Percentiles rank a stretch among this genome's conserved stretches.
Conservation (phyloP, 2,329 filamentous ascomycete species). For the Fusarium piperis region DNA sequence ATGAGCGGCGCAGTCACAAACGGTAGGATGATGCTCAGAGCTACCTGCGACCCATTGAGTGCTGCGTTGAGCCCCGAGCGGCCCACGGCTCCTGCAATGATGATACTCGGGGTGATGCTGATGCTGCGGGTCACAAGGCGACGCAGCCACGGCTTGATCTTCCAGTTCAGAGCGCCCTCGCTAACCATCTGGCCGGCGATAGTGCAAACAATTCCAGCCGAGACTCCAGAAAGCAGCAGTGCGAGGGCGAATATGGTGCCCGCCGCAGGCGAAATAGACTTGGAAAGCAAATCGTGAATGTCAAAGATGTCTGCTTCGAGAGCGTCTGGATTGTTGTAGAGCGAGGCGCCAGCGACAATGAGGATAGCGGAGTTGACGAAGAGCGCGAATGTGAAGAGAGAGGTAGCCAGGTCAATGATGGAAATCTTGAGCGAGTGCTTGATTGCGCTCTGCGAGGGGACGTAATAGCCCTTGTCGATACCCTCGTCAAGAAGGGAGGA, state of each 20-base stretch:
- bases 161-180: constrained; percentile 83
- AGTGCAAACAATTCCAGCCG: constrained; percentile 87
- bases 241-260: constrained; percentile 88
- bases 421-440: constrained; percentile 78
- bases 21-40: constrained; percentile 79
- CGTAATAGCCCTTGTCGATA: constrained; percentile 67
- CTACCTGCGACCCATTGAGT: constrained; percentile 81
- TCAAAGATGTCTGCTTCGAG: constrained; percentile 81
- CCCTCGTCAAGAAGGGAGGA: not conserved
- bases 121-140: constrained; percentile 81
- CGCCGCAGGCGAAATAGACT: constrained; percentile 76
- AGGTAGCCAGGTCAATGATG: constrained; percentile 74
- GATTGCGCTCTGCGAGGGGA: constrained; percentile 78
- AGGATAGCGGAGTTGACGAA: constrained; percentile 87
- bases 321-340: constrained; percentile 71
- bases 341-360: constrained; percentile 81
- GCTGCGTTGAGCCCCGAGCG: constrained; percentile 75
- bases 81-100: constrained; percentile 84
- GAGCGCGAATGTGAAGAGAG: constrained; percentile 83
- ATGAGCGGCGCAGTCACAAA: constrained; percentile 86
- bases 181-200: constrained; percentile 91
- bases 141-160: constrained; percentile 78
- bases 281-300: constrained; percentile 78
- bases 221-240: constrained; percentile 80
- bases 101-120: constrained; percentile 82